Evolutionary conservation across 1,284 basidiomycete genomes (phyloP).

Genomic region (Pholiota adiposa): DNA sequence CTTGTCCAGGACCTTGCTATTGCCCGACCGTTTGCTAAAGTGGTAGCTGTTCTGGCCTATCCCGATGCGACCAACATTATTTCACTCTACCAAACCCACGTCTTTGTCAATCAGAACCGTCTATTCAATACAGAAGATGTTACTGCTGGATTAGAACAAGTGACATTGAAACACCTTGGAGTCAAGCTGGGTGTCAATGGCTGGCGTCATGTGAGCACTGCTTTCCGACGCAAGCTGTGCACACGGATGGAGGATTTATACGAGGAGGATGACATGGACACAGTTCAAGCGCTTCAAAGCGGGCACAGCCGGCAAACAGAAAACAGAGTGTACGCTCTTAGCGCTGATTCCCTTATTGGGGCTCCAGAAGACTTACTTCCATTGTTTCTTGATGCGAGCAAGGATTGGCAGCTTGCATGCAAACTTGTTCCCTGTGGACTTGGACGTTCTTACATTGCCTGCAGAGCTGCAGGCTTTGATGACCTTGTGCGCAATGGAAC

Average conservation of each 20-base stretch:
- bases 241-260: constrained; percentile 1
- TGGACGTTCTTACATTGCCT: constrained; percentile 14
- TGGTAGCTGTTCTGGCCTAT: constrained; percentile 18
- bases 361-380: constrained; percentile 31
- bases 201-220: constrained; percentile 32
- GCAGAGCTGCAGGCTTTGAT: neutral
- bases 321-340: constrained; percentile 31
- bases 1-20: constrained; percentile 32
- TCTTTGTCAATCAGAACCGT: constrained; percentile 18
- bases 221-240: constrained; percentile 27
- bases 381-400: constrained; percentile 31
- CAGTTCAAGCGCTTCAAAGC: constrained; percentile 3
- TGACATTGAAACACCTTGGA: constrained; percentile 7
- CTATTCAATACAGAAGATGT: constrained; percentile 20
- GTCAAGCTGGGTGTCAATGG: constrained; percentile 21
- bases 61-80: neutral
- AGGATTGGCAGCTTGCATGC: constrained; percentile 27
- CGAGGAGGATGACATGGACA: constrained; percentile 24
- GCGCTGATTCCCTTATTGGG: constrained; percentile 22
- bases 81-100: constrained; percentile 20
- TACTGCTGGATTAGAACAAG: constrained; percentile 10
- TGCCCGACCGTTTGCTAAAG: constrained; percentile 28
- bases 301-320: constrained; percentile 30
- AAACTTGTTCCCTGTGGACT: constrained; percentile 28
- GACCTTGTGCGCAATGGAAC: neutral